Conservation (phyloP, 805 yeast genomes). For the Metschnikowia kofuensis region DNA sequence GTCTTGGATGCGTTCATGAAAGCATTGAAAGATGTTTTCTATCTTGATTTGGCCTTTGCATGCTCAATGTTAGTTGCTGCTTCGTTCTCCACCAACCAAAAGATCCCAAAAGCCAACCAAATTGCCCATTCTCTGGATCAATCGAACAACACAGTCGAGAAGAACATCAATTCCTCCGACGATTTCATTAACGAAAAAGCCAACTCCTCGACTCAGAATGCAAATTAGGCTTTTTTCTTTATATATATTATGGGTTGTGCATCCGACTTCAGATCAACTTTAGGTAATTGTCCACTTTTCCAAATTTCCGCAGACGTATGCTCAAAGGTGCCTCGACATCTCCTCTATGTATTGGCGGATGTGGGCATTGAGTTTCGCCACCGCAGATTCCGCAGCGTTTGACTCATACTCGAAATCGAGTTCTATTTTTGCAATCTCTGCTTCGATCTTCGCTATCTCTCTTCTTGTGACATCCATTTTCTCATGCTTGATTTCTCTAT, state of each 20-base stretch:
- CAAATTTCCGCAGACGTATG: background rate
- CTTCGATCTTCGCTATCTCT: constrained; percentile 44
- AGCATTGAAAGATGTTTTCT: constrained; percentile 18
- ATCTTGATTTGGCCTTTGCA: constrained; percentile 17
- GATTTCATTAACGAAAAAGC: no score
- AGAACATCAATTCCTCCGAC: background rate
- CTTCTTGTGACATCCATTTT: constrained; percentile 48
- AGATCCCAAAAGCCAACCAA: constrained; percentile 14
- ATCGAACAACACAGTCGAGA: background rate
- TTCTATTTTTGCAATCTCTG: constrained; percentile 35
- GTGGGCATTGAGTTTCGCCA: constrained; percentile 54
- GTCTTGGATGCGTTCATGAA: constrained; percentile 24
- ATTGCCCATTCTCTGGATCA: constrained; percentile 9
- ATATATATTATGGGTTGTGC: no score
- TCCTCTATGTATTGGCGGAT: constrained; percentile 52
- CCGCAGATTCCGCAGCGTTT: constrained; percentile 50
- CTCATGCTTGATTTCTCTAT: constrained; percentile 45
- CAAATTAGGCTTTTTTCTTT: no score
- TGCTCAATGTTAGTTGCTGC: constrained; percentile 11
- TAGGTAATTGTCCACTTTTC: no score
- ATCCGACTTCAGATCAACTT: no score
- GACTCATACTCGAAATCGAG: constrained; percentile 51
- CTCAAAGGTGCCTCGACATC: constrained; percentile 32
- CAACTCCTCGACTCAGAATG: no score
- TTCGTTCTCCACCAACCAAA: constrained; percentile 14